Evolutionary conservation across 1,284 basidiomycete species (phyloP).

Genomic region (Cryptococcus wingfieldii): DNA sequence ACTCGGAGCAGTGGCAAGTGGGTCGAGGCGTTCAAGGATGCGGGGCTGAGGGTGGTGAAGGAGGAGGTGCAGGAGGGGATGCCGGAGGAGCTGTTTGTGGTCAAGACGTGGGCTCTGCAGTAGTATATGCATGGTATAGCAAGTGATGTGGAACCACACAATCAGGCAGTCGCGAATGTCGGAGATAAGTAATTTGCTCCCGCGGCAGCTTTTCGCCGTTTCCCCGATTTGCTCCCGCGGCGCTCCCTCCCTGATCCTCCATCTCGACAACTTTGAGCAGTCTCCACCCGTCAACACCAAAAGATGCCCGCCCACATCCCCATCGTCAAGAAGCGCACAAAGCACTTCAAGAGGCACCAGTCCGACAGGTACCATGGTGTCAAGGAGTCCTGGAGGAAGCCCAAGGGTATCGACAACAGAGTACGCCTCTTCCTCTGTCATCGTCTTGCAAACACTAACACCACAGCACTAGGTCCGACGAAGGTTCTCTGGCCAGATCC

Average conservation of each 20-base stretch:
- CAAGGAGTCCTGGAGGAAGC: conserved; percentile 96
- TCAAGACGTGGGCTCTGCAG: conserved; percentile 64
- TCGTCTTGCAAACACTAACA: neutral
- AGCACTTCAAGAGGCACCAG: conserved; percentile 96
- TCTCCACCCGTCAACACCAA: conserved; percentile 12
- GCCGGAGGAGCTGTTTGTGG: conserved; percentile 69
- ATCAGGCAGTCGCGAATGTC: too few relatives aligned
- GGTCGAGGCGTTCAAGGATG: conserved; percentile 66
- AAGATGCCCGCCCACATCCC: conserved; percentile 76
- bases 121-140: neutral
- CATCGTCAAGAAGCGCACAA: conserved; percentile 95
- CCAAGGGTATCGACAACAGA: conserved; percentile 93
- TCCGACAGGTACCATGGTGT: conserved; percentile 92
- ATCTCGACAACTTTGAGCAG: too few relatives aligned
- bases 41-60: conserved; percentile 63
- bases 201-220: too few relatives aligned
- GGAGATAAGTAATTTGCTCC: too few relatives aligned
- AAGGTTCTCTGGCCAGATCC: conserved; percentile 89
- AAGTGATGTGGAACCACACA: neutral
- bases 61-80: conserved; percentile 68
- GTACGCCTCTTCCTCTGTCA: conserved; percentile 27
- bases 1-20: conserved; percentile 78
- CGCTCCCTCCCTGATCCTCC: neutral
- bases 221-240: too few relatives aligned
- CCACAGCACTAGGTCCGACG: too few relatives aligned